Evolutionary conservation across 768 basidiomycete species (phyloP), one percentile per base, ranked within the genome.

Genomic region (Phaeotremella fagi): DNA sequence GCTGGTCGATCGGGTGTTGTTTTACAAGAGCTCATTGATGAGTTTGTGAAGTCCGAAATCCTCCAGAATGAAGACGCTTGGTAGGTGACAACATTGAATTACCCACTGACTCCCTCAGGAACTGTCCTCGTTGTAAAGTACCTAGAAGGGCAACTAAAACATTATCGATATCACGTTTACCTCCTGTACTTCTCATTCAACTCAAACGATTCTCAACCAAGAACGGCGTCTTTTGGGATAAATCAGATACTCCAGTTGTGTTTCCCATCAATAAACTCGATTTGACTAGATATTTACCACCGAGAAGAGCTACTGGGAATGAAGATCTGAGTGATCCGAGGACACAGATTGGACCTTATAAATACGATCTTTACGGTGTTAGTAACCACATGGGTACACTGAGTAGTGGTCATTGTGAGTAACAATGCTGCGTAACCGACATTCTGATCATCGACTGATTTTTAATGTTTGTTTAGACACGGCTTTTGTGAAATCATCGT

Each of bases 311-410:
- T 6, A 82, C 85, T 20, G 83, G 83, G 23, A 49, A 33, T 28
- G 69, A 77, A 74, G 63, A 75, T 79, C 28, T 66, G 46, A 83
- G 86, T 18, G 91, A 91, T 70, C 87, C 90, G 1, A 79, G 88
- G 18, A 78, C 82, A 16, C 88, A 91, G 74, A 68, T 83, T n/a
- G 89, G 88, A 20, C 90, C 90, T 1, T 97, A 89, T 72, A 81
- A 78, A 60, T 99, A 98, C 71, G 94, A 99, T 66, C 76, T 98
- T 59, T 98, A 95, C 68, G 92, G 80, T 9, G 91, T 98, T 36
- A 94, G 89, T 53, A 97, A 98, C 73, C 95, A 99, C 76, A 89
- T 84, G 73, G 95, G 95, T 1, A 94, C 84, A 69, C 76, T 99
- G 50, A 90, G 85, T 66, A 89, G 88, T 68, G 95, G 95, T 0